A percentile compares a stretch with the other conserved stretches of the same genome.
phyloP scores from a whole-genome alignment of 257 asterid species.

The Solanum pinnatisectum region DNA sequence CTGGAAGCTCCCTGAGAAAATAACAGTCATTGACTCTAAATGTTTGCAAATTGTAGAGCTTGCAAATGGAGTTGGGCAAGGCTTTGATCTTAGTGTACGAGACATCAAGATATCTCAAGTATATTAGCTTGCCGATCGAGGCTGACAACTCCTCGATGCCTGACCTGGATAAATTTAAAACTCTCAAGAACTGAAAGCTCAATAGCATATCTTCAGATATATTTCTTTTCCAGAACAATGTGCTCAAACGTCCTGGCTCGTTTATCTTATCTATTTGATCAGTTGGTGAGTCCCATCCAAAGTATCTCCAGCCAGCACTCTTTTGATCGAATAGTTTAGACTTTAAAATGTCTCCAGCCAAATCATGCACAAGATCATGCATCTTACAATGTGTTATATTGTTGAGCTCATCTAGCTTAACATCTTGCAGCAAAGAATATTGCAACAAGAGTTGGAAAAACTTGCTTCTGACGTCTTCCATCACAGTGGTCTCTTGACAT shows the following conservation, averaged over 20 bases:
- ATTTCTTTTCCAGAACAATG: neutral
- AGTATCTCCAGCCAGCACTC: no score
- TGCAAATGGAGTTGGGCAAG: neutral
- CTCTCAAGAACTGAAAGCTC: neutral
- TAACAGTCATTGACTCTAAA: neutral
- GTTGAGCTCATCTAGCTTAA: no score
- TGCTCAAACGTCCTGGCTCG: neutral
- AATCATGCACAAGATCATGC: no score
- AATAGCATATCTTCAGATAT: neutral
- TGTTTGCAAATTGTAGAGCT: slow-evolving; percentile 9
- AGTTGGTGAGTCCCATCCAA: no score
- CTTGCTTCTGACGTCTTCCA: no score
- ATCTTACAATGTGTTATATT: no score
- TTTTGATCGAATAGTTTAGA: no score
- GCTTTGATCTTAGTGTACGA: fast-evolving
- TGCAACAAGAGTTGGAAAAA: no score
- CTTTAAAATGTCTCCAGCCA: no score
- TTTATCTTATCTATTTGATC: no score
- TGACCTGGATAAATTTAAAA: neutral
- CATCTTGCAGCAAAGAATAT: no score
- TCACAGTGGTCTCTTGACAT: no score
- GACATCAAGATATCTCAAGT: neutral
- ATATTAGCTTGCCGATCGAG: neutral
- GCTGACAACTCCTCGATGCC: neutral
- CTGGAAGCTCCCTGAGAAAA: neutral